Base-by-base conservation (phyloP, 768 basidiomycete genomes). In the Trametes villosa region DNA sequence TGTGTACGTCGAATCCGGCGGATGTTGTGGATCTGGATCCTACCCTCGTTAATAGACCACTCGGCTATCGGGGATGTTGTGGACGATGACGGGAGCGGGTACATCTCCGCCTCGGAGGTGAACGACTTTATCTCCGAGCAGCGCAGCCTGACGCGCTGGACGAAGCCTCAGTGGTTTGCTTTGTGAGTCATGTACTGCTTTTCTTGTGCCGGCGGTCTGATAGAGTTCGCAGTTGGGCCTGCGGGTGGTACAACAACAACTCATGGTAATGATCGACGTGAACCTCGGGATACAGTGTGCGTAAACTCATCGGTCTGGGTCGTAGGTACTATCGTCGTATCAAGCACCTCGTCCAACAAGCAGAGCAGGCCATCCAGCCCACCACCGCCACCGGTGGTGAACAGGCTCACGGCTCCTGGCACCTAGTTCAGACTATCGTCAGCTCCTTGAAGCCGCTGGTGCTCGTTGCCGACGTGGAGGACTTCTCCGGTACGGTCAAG, bases 231-330 rank as follows among this genome's bases (percentile, higher is more conserved):
- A 62, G 60, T n/a, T 62, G 60, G 44, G 60, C 60, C 9, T 52
- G 55, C 17, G 60, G 60, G 30, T 62, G 60, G 60, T 50, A 56
- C 22, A 62, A 57, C 50, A 62, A 62, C 50, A 62, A 57, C 27
- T 12, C 48, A 2, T 53, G 50, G 60, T 62, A 15, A 24, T 17
- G 18, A 13, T 9, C 29, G 15, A n/a, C 13, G 18, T 9, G 4
- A n/a, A 18, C 20, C 22, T 26, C 18, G 24, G 9, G 7, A 9
- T 12, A 18, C 13, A 29, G 22, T 24, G 15, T 6, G 4, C 9
- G 36, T 29, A 3, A 13, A 13, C 20, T 26, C 8, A 36, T 31
- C 34, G 2, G 9, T 17, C 6, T 38, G 13, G 45, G 4, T 15
- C 3, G 4, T 26, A 61, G 60, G 53, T 61, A 61, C 33, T 45